These are phyloP conservation scores for Suhomyces ambrosiae DNA, from an alignment of 1,139 yeast genomes.

Conservation along the genomic window DNA sequence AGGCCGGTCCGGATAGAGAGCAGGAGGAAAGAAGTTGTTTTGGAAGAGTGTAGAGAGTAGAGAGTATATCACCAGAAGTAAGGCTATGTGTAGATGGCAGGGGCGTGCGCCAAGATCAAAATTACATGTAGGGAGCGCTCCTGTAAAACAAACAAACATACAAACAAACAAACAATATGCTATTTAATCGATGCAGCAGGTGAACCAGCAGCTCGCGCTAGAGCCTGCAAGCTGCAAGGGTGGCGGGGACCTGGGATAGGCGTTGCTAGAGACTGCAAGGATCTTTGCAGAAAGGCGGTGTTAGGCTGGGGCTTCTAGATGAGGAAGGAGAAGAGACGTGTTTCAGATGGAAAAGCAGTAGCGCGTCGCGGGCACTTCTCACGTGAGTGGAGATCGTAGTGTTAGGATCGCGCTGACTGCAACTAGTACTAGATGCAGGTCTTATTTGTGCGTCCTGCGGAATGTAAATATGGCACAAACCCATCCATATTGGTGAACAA, in stretches of 20 bases:
- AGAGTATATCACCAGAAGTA: conserved; percentile 1
- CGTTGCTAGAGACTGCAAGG: no score
- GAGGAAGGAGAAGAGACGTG: no score
- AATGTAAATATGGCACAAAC: neutral
- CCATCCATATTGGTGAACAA: neutral
- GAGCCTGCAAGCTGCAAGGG: neutral
- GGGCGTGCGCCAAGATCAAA: conserved; percentile 6
- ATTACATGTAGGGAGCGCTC: conserved; percentile 8
- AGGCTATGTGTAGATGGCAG: neutral
- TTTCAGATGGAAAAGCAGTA: no score
- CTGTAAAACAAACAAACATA: conserved; percentile 9
- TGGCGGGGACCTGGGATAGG: neutral
- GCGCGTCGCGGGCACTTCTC: no score
- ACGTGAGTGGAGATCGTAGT: no score
- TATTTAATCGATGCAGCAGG: neutral
- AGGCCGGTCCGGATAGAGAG: conserved; percentile 3
- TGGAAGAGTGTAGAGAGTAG: neutral
- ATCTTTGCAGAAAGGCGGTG: no score
- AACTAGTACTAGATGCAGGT: neutral
- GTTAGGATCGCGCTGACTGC: no score
- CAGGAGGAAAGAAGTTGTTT: conserved; percentile 1
- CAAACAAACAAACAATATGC: conserved; percentile 8
- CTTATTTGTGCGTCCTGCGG: neutral
- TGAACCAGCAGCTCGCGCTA: neutral
- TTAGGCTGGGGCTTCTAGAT: no score